Evolutionary conservation across 768 basidiomycete species (phyloP), one percentile per base, ranked within the genome.

Genomic region (Rhodotorula kratochvilovae): DNA sequence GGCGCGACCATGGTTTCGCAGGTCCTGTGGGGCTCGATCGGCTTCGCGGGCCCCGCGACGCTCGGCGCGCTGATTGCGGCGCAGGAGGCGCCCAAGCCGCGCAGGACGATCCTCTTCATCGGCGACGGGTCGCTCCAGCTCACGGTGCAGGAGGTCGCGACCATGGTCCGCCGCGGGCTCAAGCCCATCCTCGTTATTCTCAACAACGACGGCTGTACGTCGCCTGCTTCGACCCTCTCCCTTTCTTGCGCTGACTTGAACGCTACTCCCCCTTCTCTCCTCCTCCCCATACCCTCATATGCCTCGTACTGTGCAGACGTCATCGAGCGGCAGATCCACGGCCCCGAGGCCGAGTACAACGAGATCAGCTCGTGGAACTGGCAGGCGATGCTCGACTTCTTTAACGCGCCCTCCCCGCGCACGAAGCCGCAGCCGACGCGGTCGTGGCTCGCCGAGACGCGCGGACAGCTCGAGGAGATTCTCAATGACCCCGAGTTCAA

Each of bases 1-100:
- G 83, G 86, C 56, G 82, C 87, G 1, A 80, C 87, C 10, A 86
- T 88, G 67, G 70, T 91, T 50, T 86, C 84, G 70, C 91, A 93
- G 80, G 86, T 95, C 61, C 81, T 96, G 11, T 96, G 90, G 88
- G 93, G 94, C 61, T 89, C 88, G 68, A 96, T 97, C 74, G 94
- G 94, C 0, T 96, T 89, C 88, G 87, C 89, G 27, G 86, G 90
- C 0, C 92, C 92, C 43, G 89, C 88, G 12, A 89, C 90, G 6
- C 82, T 94, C 29, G 78, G 77, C 10, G 53, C 55, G 6, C 39
- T 70, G 16, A 46, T 73, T 43, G 94, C 90, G 5, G 92, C 88
- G 4, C 82, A 84, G 51, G 90, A 93, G 59, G 76, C 82, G 17
- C 81, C 82, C 10, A 81, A 86, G 53, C 76, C 78, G 21, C 83